Percentiles rank a stretch among this genome's conserved stretches.
Conservation (phyloP, 805 yeast species). For the Lachancea quebecensis region DNA sequence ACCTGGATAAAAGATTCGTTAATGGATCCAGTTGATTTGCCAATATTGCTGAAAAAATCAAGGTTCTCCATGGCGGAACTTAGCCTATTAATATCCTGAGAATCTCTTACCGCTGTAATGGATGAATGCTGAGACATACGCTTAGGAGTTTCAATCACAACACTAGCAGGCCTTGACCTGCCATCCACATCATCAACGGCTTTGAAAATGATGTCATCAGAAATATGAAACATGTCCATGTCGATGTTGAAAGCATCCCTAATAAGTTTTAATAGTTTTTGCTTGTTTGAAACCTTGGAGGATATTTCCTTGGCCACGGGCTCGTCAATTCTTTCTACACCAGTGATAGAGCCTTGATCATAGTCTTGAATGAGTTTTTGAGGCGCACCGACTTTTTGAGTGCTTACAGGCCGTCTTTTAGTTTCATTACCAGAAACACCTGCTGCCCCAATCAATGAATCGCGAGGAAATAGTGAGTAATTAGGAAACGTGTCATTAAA, state of each 20-base stretch:
- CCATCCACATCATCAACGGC: conserved; percentile 35
- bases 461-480: conserved; percentile 50
- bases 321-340: conserved; percentile 40
- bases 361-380: conserved; percentile 1
- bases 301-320: conserved; percentile 24
- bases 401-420: background rate
- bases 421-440: conserved; percentile 27
- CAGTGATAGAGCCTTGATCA: conserved; percentile 34
- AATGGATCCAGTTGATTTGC: conserved; percentile 28
- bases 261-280: conserved; percentile 46
- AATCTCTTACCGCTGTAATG: conserved; percentile 15
- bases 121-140: conserved; percentile 35
- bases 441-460: conserved; percentile 48
- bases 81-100: conserved; percentile 18
- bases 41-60: conserved; percentile 28
- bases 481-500: conserved; percentile 52
- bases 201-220: conserved; percentile 53
- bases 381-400: background rate
- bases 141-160: conserved; percentile 41
- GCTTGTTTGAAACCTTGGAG: conserved; percentile 32
- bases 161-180: conserved; percentile 39
- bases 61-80: conserved; percentile 26
- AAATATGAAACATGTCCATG: conserved; percentile 48
- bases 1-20: conserved; percentile 37
- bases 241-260: conserved; percentile 61